These are phyloP conservation scores for Rhizopus delemar DNA, from an alignment of 371 early-diverging fungal species.

Conservation along the genomic window DNA sequence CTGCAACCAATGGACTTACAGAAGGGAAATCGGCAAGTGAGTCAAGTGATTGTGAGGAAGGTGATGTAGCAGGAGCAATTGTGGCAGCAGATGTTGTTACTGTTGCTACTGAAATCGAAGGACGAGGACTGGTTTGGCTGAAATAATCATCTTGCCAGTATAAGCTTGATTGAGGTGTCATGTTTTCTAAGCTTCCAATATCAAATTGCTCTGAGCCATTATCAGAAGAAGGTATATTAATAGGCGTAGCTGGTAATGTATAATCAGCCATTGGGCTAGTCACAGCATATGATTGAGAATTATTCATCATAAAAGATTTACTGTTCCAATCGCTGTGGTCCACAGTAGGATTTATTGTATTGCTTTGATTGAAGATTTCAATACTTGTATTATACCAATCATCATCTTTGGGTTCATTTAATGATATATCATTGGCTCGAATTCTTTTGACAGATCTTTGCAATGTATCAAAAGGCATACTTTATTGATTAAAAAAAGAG, in stretches of 20 bases:
- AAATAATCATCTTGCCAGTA: constrained; percentile 22
- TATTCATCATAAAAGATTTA: background rate
- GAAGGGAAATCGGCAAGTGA: background rate
- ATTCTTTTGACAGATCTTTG: constrained; percentile 30
- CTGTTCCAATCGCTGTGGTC: background rate
- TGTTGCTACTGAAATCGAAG: background rate
- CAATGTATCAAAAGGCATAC: constrained; percentile 35
- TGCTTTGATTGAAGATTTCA: constrained; percentile 7
- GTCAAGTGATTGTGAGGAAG: constrained; percentile 5
- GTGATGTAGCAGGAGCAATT: background rate
- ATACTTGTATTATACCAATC: constrained; percentile 23
- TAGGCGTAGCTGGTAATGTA: constrained; percentile 20
- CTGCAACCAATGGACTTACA: constrained; percentile 6
- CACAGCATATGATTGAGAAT: constrained; percentile 11
- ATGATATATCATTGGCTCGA: constrained; percentile 15
- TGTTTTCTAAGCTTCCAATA: constrained; percentile 16
- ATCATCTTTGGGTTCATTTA: constrained; percentile 12
- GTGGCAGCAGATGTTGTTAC: background rate
- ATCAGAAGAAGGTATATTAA: constrained; percentile 22
- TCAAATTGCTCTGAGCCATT: constrained; percentile 17
- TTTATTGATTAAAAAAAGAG: constrained; percentile 9
- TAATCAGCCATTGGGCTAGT: constrained; percentile 20
- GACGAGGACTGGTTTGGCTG: constrained; percentile 2
- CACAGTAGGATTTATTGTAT: background rate
- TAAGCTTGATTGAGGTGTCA: constrained; percentile 12